Conservation (phyloP, 148 eudicot genomes). For the Fagopyrum tataricum region DNA sequence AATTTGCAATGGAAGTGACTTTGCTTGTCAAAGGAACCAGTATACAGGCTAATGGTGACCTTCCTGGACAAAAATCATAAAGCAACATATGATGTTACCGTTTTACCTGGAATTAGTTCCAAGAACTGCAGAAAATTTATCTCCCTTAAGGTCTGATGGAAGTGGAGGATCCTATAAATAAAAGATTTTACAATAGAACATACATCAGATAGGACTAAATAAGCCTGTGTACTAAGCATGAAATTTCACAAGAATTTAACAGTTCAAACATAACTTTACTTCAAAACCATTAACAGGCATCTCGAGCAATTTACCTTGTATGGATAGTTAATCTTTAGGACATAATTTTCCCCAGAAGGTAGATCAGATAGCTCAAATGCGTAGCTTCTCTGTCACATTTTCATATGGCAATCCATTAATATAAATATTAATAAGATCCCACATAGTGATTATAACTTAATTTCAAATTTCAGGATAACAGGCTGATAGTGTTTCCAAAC, state of each 20-base stretch:
- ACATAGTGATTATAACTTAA: neutral
- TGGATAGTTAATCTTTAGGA: constrained; percentile 78
- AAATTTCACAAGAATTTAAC: neutral
- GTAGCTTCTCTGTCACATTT: constrained; percentile 61
- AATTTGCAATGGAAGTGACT: neutral
- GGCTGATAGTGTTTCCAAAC: constrained; percentile 29
- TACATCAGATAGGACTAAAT: neutral
- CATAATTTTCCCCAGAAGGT: constrained; percentile 71
- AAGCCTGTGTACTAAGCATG: neutral
- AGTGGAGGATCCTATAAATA: constrained; percentile 65
- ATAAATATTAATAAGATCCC: neutral
- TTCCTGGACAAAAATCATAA: neutral
- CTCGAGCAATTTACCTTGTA: constrained; percentile 49
- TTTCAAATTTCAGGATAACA: neutral
- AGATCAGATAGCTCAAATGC: constrained; percentile 90
- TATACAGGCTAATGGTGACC: neutral
- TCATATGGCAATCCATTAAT: neutral
- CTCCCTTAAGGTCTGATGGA: constrained; percentile 79
- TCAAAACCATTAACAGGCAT: neutral
- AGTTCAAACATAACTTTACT: constrained; percentile 1
- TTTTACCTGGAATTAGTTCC: constrained; percentile 87
- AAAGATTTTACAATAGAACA: neutral
- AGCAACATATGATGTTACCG: neutral
- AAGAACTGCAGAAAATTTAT: constrained; percentile 65
- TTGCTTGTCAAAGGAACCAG: neutral